A percentile compares a stretch with the other conserved stretches of the same genome.
Conservation (phyloP, 176 grass and related monocot genomes). For the Phyllostachys edulis region DNA sequence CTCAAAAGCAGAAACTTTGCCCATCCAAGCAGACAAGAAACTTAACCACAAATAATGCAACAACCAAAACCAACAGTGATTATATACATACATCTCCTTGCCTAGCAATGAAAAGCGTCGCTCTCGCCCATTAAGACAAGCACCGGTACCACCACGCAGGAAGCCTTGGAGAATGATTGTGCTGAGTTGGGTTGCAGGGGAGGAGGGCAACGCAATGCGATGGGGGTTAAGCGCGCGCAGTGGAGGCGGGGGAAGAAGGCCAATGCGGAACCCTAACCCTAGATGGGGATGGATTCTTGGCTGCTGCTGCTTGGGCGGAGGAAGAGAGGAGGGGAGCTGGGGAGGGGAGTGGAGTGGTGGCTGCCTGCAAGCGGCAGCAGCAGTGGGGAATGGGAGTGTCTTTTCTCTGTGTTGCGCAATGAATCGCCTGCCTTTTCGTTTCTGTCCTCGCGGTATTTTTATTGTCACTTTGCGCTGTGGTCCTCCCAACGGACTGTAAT, state of each 20-base stretch:
- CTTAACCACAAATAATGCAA: conserved; percentile 15
- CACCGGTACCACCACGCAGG: neutral
- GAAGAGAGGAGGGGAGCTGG: neutral
- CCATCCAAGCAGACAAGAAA: conserved; percentile 13
- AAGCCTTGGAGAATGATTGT: neutral
- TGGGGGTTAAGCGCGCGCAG: neutral
- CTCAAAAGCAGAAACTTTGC: conserved; percentile 18
- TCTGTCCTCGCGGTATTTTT: neutral
- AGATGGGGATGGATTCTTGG: neutral
- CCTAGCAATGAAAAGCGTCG: neutral
- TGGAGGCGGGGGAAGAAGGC: neutral
- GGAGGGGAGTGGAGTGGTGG: neutral
- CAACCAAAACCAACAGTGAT: neutral
- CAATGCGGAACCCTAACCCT: conserved; percentile 42
- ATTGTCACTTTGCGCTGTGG: neutral
- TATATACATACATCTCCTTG: neutral
- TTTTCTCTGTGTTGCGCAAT: conserved; percentile 1
- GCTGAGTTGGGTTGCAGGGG: conserved; percentile 4
- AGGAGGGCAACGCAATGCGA: neutral
- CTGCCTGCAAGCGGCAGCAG: conserved; percentile 14
- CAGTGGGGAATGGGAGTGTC: conserved; percentile 16
- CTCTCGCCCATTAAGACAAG: neutral
- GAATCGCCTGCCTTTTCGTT: neutral
- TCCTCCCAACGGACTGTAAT: neutral
- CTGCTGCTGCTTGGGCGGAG: neutral